A percentile compares a stretch with the other conserved stretches of the same genome.
Conservation (phyloP, 805 yeast species). For the Candida takata region DNA sequence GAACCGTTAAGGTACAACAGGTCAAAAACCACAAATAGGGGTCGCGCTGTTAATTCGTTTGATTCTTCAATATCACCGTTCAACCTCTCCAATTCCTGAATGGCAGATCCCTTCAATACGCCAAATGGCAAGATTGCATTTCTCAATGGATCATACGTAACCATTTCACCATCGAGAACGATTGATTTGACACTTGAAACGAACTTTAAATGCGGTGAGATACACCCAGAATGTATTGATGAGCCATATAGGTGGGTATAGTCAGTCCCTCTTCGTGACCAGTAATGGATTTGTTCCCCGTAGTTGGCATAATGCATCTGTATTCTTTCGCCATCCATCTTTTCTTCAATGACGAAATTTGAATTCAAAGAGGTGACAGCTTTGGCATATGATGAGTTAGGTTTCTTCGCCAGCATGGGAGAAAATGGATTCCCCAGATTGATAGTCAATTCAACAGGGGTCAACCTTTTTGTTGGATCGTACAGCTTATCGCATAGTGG, state of each 20-base stretch:
- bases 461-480: slow-evolving; percentile 41
- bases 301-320: slow-evolving; percentile 56
- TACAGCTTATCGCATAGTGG: slow-evolving; percentile 50
- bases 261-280: slow-evolving; percentile 66
- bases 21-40: slow-evolving; percentile 66
- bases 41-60: slow-evolving; percentile 35
- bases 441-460: slow-evolving; percentile 30
- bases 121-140: slow-evolving; percentile 70
- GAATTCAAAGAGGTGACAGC: slow-evolving; percentile 39
- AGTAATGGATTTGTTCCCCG: slow-evolving; percentile 29
- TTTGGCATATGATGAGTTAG: slow-evolving; percentile 41
- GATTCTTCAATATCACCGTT: slow-evolving; percentile 23
- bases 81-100: slow-evolving; percentile 40
- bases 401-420: slow-evolving; percentile 68
- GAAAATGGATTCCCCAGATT: slow-evolving; percentile 42
- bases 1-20: slow-evolving; percentile 61
- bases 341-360: slow-evolving; percentile 75
- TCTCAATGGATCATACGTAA: slow-evolving; percentile 66
- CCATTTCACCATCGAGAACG: slow-evolving; percentile 86
- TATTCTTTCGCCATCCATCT: slow-evolving; percentile 89
- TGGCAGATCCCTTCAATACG: slow-evolving; percentile 63
- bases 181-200: slow-evolving; percentile 30
- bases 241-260: slow-evolving; percentile 66
- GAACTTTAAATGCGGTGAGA: slow-evolving; percentile 43
- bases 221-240: slow-evolving; percentile 39